phyloP scores from a whole-genome alignment of 176 grass and related monocot genomes.

The Sorghum bicolor region Sorghum_bicolor_NCBIv3 NC_012876.2:61771001-61771500 shows the following conservation, averaged over 20 bases:
- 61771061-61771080: slow-evolving; percentile 29
- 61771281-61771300: background rate
- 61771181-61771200: background rate
- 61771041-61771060: background rate
- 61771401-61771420: background rate
- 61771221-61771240: background rate
- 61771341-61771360: background rate
- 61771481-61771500: background rate
- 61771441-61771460: background rate
- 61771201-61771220: background rate
- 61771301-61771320: background rate
- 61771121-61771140: slow-evolving; percentile 26
- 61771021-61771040: slow-evolving; percentile 20
- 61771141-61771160: background rate
- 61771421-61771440: background rate
- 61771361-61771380: background rate
- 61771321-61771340: background rate
- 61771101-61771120: slow-evolving; percentile 25
- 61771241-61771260: background rate
- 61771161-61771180: background rate
- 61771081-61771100: slow-evolving; percentile 37
- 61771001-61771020: slow-evolving; percentile 16
- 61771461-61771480: background rate
- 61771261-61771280: background rate
- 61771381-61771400: background rate